These are phyloP conservation scores for Gossypium laxum DNA, from an alignment of 441 rosid species.

Conservation along the genomic window DNA sequence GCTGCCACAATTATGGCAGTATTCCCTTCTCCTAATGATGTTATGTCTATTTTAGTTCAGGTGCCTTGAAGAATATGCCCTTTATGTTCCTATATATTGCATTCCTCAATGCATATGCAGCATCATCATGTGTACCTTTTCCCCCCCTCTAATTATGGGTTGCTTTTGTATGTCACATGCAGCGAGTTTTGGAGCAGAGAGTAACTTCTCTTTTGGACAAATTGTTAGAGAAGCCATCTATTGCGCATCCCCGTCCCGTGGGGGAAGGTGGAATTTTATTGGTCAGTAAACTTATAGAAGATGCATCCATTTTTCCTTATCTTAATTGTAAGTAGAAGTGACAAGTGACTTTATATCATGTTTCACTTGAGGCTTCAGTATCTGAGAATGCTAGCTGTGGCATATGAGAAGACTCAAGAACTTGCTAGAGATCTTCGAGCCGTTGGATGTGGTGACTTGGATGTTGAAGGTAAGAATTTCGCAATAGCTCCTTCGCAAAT, in stretches of 20 bases:
- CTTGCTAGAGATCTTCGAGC: constrained; percentile 89
- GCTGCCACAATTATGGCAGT: constrained; percentile 94
- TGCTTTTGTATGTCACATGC: constrained; percentile 21
- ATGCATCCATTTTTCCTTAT: neutral
- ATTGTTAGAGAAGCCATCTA: constrained; percentile 83
- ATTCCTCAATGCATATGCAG: neutral
- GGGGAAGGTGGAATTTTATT: constrained; percentile 87
- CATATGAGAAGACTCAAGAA: constrained; percentile 94
- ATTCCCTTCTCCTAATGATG: constrained; percentile 95
- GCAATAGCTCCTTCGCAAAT: constrained; percentile 12
- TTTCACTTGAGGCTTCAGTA: constrained; percentile 5
- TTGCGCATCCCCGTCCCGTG: constrained; percentile 67
- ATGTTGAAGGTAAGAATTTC: constrained; percentile 69
- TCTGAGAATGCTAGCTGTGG: constrained; percentile 40
- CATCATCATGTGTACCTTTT: neutral
- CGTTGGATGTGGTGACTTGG: constrained; percentile 97
- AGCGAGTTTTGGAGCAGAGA: constrained; percentile 97
- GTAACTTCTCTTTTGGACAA: constrained; percentile 88
- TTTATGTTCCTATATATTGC: neutral
- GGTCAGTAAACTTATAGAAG: constrained; percentile 38
- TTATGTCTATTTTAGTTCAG: constrained; percentile 98
- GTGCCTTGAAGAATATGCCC: constrained; percentile 25
- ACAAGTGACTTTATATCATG: neutral
- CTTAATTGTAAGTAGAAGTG: constrained; percentile 5
- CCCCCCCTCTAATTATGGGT: neutral